A percentile compares a stretch with the other conserved stretches of the same genome.
phyloP scores from a whole-genome alignment of 768 basidiomycete species.

The Leccinum disarticulatum region DNA sequence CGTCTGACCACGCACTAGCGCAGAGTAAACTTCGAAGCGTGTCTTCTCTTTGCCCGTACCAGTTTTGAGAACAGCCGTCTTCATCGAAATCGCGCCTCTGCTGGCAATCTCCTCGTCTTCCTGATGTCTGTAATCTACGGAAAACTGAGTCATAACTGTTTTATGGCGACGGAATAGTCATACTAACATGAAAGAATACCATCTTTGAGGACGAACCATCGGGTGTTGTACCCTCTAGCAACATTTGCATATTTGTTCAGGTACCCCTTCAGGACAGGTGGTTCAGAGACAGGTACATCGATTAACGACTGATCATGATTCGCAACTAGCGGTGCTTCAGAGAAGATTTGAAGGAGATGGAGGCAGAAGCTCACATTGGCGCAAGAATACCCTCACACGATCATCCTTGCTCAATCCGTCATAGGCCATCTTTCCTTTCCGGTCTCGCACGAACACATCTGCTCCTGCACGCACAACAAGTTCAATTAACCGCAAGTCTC shows the following conservation, averaged over 20 bases:
- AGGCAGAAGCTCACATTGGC: slow-evolving; percentile 63
- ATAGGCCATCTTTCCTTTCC: slow-evolving; percentile 65
- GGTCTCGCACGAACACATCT: slow-evolving; percentile 84
- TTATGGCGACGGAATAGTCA: neutral
- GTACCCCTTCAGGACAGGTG: slow-evolving; percentile 70
- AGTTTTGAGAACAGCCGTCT: slow-evolving; percentile 63
- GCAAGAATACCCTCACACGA: slow-evolving; percentile 74
- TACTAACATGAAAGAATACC: slow-evolving; percentile 82
- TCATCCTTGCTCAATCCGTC: slow-evolving; percentile 79
- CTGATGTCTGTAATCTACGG: slow-evolving; percentile 75
- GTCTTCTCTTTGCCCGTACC: slow-evolving; percentile 54
- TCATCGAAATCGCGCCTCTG: slow-evolving; percentile 88
- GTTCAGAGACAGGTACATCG: slow-evolving; percentile 46
- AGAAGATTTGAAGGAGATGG: neutral
- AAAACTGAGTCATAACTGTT: slow-evolving; percentile 4
- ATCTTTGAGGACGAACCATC: slow-evolving; percentile 90
- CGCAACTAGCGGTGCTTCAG: slow-evolving; percentile 48
- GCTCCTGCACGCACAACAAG: slow-evolving; percentile 84
- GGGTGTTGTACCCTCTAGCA: slow-evolving; percentile 81
- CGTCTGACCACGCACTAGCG: slow-evolving; percentile 47
- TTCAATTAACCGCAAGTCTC: slow-evolving; percentile 79
- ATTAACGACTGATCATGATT: slow-evolving; percentile 80
- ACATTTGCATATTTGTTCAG: slow-evolving; percentile 93
- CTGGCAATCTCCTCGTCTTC: slow-evolving; percentile 86
- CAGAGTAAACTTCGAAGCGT: slow-evolving; percentile 81